These are phyloP conservation scores for Talaromyces pinophilus DNA, from an alignment of 2,329 filamentous ascomycete genomes.

Conservation along the genomic window DNA sequence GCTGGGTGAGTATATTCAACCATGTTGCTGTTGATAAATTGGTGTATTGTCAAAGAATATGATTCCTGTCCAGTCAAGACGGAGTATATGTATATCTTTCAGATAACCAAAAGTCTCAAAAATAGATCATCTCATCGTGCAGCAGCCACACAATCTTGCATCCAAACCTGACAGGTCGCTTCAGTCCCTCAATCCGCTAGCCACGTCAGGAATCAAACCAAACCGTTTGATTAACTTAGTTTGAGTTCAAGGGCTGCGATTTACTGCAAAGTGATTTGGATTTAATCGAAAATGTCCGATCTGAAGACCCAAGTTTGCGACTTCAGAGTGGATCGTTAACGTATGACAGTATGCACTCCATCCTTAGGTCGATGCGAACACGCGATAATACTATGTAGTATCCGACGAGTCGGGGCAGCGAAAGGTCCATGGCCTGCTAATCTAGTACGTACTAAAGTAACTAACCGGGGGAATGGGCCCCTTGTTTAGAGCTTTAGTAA, in stretches of 20 bases:
- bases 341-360: conserved; percentile 4
- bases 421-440: background rate
- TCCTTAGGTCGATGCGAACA: conserved; percentile 1
- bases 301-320: conserved; percentile 2
- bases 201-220: background rate
- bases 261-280: background rate
- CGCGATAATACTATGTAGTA: background rate
- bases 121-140: conserved; percentile 5
- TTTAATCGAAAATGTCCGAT: background rate
- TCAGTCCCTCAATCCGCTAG: background rate
- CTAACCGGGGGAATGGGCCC: background rate
- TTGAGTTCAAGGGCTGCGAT: background rate
- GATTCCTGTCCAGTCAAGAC: background rate
- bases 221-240: no score
- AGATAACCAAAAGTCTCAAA: conserved; percentile 4
- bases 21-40: background rate
- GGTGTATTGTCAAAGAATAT: background rate
- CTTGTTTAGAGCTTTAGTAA: background rate
- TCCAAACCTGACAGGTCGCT: background rate
- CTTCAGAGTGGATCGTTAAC: conserved; percentile 1
- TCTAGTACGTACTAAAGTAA: background rate
- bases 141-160: background rate
- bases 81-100: background rate
- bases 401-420: background rate
- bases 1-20: background rate